These are phyloP conservation scores for Venturia aucupariae DNA, from an alignment of 2,329 filamentous ascomycete genomes.

Conservation along the genomic window DNA sequence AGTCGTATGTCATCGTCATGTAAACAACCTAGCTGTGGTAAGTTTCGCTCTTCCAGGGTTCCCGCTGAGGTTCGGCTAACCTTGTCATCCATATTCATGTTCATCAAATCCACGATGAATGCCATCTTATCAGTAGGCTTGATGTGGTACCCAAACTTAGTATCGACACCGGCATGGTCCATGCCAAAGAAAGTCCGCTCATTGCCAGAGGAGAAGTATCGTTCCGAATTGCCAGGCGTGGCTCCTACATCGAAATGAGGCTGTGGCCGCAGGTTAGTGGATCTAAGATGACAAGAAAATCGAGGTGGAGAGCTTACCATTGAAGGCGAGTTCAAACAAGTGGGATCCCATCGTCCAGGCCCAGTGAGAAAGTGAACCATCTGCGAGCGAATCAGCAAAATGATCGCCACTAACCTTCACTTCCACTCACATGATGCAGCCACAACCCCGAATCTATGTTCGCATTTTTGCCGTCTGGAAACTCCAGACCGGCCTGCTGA, in stretches of 20 bases:
- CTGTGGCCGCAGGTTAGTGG: neutral
- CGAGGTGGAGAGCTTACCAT: neutral
- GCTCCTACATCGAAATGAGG: slow-evolving; percentile 11
- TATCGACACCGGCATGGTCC: neutral
- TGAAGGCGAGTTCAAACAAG: neutral
- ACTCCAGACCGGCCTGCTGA: slow-evolving; percentile 10
- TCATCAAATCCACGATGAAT: slow-evolving; percentile 14
- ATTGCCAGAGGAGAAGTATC: slow-evolving; percentile 13
- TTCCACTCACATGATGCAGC: slow-evolving; percentile 22
- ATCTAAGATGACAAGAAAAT: neutral
- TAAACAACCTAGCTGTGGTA: slow-evolving; percentile 1
- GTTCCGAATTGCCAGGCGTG: slow-evolving; percentile 8
- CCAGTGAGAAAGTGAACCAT: slow-evolving; percentile 13
- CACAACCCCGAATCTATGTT: neutral
- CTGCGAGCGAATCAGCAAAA: neutral
- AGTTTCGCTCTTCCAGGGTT: neutral
- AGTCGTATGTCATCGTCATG: slow-evolving; percentile 13
- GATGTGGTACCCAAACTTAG: slow-evolving; percentile 10
- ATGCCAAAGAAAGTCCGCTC: slow-evolving; percentile 9
- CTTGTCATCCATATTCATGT: slow-evolving; percentile 13
- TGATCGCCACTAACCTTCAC: neutral
- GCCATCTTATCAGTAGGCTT: slow-evolving; percentile 11
- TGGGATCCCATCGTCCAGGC: slow-evolving; percentile 9
- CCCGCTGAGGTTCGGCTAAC: neutral
- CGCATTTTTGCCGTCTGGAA: slow-evolving; percentile 11